These are phyloP conservation scores for Trichoderma hamatum DNA, from an alignment of 2,329 filamentous ascomycete genomes.

Conservation along the genomic window DNA sequence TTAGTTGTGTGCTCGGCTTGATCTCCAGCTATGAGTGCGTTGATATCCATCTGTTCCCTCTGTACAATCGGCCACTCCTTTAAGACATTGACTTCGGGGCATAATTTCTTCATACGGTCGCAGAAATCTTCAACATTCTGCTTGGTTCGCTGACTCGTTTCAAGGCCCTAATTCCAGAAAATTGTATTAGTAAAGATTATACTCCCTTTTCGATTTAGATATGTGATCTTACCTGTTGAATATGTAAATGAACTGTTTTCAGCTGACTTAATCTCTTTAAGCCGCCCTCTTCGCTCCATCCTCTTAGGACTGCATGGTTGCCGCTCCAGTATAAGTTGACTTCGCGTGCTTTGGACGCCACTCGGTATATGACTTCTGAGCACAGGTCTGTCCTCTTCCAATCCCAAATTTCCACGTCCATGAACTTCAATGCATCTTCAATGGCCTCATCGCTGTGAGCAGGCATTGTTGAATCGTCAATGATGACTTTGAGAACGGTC, in stretches of 20 bases:
- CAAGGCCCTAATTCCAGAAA: slow-evolving; percentile 27
- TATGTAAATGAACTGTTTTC: slow-evolving; percentile 33
- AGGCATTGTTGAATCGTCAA: slow-evolving; percentile 32
- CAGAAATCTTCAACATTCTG: slow-evolving; percentile 29
- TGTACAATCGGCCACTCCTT: slow-evolving; percentile 26
- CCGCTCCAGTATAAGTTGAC: slow-evolving; percentile 40
- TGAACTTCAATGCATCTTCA: slow-evolving; percentile 32
- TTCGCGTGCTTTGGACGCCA: slow-evolving; percentile 22
- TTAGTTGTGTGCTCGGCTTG: slow-evolving; percentile 29
- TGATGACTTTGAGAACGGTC: slow-evolving; percentile 37
- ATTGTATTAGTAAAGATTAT: not conserved
- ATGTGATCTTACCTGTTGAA: slow-evolving; percentile 25
- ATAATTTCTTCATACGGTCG: slow-evolving; percentile 27
- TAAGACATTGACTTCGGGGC: slow-evolving; percentile 23
- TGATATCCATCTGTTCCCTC: slow-evolving; percentile 10
- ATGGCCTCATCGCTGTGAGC: slow-evolving; percentile 39
- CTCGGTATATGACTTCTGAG: slow-evolving; percentile 32
- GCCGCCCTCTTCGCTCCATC: slow-evolving; percentile 38
- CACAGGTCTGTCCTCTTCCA: slow-evolving; percentile 39
- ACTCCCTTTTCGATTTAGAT: not conserved
- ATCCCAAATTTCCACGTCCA: slow-evolving; percentile 37
- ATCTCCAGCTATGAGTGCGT: slow-evolving; percentile 15
- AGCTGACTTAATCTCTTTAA: slow-evolving; percentile 33
- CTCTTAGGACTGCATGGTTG: slow-evolving; percentile 39
- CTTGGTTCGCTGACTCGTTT: slow-evolving; percentile 27